Evolutionary conservation across 163 green algal genomes (phyloP), one percentile per base, ranked within the genome.

Genomic region (Coccomyxa subellipsoidea): DNA sequence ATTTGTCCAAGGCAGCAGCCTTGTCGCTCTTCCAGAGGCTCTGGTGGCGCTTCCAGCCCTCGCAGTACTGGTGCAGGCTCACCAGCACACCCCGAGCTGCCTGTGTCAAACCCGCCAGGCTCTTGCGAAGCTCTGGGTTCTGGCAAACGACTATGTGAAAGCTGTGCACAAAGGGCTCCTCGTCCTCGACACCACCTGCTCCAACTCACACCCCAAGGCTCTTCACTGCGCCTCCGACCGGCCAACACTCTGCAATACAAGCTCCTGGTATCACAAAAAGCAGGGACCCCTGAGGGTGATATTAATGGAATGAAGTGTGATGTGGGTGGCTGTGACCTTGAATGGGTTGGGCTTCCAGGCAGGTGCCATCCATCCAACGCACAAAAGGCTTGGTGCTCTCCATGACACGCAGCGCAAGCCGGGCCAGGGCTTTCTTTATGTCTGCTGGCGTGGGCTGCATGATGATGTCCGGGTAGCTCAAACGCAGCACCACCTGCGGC

Each of bases 331-430:
- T n/a, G n/a, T n/a, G 40, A 29, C 80, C 80, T 15, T 79, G 82
- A 83, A 95, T 89, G 80, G 93, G 88, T 3, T 93, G 91, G 18
- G 92, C 91, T 87, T 97, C 94, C 5, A 97, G 79, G 89, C 94
- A 98, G 10, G 94, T 95, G 79, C 93, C 93, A 84, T 97, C 92
- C 94, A 97, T 97, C 94, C 95, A 98, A 35, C 94, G 88, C 81
- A 96, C 89, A 89, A 98, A 98, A 0, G 88, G 77, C 84, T 94
- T 93, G 76, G 88, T 91, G 84, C 87, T 90, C 85, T 97, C 93
- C 15, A 94, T 91, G 75, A 97, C 77, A 78, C 88, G 92, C 78
- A 89, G 86, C 76, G 93, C 86, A 70, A 95, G 81, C 12, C 90
- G 87, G 0, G 84, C 86, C 59, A 97, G 81, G 38, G 92, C 78